These are phyloP conservation scores for Penicillium vulpinum DNA, from an alignment of 2,329 filamentous ascomycete genomes.

Conservation along the genomic window DNA sequence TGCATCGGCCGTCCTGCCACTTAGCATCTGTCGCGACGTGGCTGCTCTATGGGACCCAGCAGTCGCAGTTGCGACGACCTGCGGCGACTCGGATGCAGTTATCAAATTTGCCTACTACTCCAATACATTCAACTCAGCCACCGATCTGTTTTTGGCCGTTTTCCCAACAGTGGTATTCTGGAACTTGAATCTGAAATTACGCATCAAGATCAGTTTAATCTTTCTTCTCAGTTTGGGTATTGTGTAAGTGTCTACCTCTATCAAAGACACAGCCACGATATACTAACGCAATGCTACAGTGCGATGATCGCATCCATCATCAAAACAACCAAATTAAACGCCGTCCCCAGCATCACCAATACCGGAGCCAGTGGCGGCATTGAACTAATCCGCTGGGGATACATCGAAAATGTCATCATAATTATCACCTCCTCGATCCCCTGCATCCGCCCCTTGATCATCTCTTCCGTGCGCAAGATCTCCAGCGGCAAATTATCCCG, in stretches of 20 bases:
- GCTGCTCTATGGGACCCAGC: constrained; percentile 26
- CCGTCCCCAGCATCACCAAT: constrained; percentile 30
- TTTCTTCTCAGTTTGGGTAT: constrained; percentile 29
- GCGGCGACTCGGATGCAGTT: constrained; percentile 21
- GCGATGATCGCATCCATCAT: constrained; percentile 36
- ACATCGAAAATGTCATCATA: constrained; percentile 31
- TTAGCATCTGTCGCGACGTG: constrained; percentile 30
- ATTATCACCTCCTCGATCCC: constrained; percentile 35
- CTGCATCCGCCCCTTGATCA: constrained; percentile 32
- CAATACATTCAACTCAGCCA: constrained; percentile 31
- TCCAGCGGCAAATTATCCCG: constrained; percentile 26
- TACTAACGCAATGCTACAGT: constrained; percentile 14
- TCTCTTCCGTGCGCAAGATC: constrained; percentile 33
- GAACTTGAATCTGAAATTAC: constrained; percentile 31
- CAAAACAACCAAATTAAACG: constrained; percentile 31
- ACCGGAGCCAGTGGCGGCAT: constrained; percentile 25
- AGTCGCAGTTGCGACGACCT: constrained; percentile 24
- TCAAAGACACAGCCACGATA: background rate
- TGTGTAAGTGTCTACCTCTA: constrained; percentile 20
- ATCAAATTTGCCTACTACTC: constrained; percentile 34
- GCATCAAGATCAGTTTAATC: constrained; percentile 32
- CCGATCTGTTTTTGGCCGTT: constrained; percentile 31
- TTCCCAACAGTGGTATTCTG: constrained; percentile 33
- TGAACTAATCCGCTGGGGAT: constrained; percentile 34
- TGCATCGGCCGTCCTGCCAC: constrained; percentile 27